Evolutionary conservation across 225 moss, liverwort and hornwort genomes (phyloP), one percentile per base, ranked within the genome.

Genomic region (Physcomitrellopsis africana): DNA sequence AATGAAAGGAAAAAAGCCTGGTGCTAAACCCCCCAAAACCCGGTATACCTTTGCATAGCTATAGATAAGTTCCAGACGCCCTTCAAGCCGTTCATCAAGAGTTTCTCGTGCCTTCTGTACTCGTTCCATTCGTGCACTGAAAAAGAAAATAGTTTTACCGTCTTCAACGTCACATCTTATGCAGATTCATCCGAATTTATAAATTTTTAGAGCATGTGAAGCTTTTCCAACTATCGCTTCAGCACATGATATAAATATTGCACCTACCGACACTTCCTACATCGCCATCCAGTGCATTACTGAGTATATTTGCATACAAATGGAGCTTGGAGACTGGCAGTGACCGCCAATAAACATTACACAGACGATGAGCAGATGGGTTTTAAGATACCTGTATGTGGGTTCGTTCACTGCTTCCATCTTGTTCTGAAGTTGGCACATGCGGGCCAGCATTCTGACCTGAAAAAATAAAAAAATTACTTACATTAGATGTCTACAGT

Each of bases 381-480:
- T 58, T 47, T 45, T 63, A 29, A 8, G 41, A 62, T 42, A 95
- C 97, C 92, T 86, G 79, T 99, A 99, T 46, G 95, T 73, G 77
- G 85, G 89, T 74, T 88, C 93, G 37, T 93, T 90, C 48, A 99
- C 90, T 49, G 99, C 95, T 83, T 99, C 99, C 95, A 99, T 99
- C 79, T 99, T 99, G 81, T 99, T 95, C 81, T 95, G 92, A 80
- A 99, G 86, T 78, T 99, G 99, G 86, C 95, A 99, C 99, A 99
- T 99, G 54, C 99, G 93, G 27, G 99, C 99, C 85, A 99, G 81
- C 99, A 99, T 92, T 67, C 95, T 90, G 60, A 93, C 95, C 97
- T 97, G 75, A 59, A 83, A 47, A 74, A 1, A 44, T 2, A 32
- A 29, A 72, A 75, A 11, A 16, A 20, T 18, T 66, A 65, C 11